Percentiles rank a stretch among this genome's conserved stretches.
phyloP scores from a whole-genome alignment of 2,329 filamentous ascomycete genomes.

The Diaporthe batatas region DNA sequence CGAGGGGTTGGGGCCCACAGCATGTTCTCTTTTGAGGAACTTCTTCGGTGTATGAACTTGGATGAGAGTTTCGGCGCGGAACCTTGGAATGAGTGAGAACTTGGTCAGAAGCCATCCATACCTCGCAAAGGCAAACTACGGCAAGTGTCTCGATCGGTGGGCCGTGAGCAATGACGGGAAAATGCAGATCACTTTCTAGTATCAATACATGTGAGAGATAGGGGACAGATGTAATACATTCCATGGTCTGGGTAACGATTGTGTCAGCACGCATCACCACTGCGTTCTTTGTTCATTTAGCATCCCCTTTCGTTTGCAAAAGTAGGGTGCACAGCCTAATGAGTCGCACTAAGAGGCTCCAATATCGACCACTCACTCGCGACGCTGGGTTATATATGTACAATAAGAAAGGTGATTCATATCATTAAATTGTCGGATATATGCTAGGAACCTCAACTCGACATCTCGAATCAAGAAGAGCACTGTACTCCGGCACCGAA shows the following conservation, averaged over 20 bases:
- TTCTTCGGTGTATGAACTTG: neutral
- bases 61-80: neutral
- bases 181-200: too few species aligned
- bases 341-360: too few species aligned
- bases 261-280: too few species aligned
- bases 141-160: neutral
- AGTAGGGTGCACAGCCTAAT: too few species aligned
- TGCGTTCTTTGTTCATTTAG: too few species aligned
- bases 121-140: neutral
- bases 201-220: too few species aligned
- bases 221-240: too few species aligned
- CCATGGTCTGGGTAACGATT: too few species aligned
- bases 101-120: neutral
- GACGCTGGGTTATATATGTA: neutral
- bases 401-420: neutral
- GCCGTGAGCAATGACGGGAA: neutral
- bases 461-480: neutral
- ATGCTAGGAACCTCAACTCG: neutral
- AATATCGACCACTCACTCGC: neutral
- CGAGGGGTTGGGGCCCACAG: neutral
- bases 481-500: constrained; percentile 4
- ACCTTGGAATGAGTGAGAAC: neutral
- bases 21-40: neutral
- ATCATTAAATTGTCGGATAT: neutral
- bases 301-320: too few species aligned